phyloP scores from a whole-genome alignment of 2,329 filamentous ascomycete genomes.

The Penicillium sp. region DNA sequence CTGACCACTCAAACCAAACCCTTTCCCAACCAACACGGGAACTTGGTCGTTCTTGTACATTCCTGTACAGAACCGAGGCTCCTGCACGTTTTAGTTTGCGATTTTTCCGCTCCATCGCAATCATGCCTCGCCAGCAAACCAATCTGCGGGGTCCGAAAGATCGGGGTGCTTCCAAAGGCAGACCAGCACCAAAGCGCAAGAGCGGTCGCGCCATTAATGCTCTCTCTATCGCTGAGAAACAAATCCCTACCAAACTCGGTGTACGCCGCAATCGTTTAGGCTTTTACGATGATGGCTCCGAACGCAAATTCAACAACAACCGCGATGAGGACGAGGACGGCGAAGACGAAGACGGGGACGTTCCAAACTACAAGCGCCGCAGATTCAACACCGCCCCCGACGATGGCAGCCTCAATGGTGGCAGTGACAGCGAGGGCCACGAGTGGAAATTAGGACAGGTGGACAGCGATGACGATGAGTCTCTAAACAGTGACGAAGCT shows the following conservation, averaged over 20 bases:
- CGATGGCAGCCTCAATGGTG: slow-evolving; percentile 63
- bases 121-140: slow-evolving; percentile 45
- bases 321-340: slow-evolving; percentile 43
- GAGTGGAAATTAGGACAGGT: slow-evolving; percentile 78
- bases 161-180: slow-evolving; percentile 30
- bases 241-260: slow-evolving; percentile 54
- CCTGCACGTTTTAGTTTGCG: not conserved
- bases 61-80: not conserved
- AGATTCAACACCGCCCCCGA: slow-evolving; percentile 37
- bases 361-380: slow-evolving; percentile 47
- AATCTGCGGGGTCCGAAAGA: slow-evolving; percentile 42
- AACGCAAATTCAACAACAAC: slow-evolving; percentile 39
- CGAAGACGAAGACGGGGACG: slow-evolving; percentile 40
- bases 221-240: slow-evolving; percentile 63
- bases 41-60: not conserved
- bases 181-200: slow-evolving; percentile 51
- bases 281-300: slow-evolving; percentile 52
- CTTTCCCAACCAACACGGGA: not conserved
- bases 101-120: slow-evolving; percentile 11
- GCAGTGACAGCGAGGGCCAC: slow-evolving; percentile 82
- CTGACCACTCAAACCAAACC: slow-evolving; percentile 14
- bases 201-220: slow-evolving; percentile 57
- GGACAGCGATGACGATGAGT: slow-evolving; percentile 65
- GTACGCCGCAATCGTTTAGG: slow-evolving; percentile 61
- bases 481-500: slow-evolving; percentile 73